phyloP scores from a whole-genome alignment of 208 protist species.

The Balamuthia mandrillaris region DNA sequence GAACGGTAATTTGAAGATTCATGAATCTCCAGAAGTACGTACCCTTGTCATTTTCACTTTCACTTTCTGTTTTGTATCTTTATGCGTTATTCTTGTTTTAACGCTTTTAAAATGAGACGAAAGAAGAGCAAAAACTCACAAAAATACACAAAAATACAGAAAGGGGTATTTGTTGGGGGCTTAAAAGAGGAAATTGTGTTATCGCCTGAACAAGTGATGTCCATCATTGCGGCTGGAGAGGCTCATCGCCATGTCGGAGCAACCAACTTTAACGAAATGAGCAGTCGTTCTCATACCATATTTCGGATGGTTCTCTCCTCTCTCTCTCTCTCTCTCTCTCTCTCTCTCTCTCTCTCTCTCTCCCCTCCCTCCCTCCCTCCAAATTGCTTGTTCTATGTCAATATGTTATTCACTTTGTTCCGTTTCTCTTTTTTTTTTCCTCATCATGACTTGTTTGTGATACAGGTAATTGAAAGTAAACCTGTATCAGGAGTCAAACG shows the following conservation, averaged over 20 bases:
- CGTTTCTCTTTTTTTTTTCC: neutral
- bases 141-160: neutral
- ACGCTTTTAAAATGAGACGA: too few relatives aligned
- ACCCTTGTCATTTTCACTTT: neutral
- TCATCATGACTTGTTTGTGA: neutral
- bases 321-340: too few relatives aligned
- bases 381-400: neutral
- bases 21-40: conserved; percentile 36
- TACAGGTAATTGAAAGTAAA: neutral
- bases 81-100: neutral
- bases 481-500: neutral
- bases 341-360: too few relatives aligned
- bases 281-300: conserved; percentile 93
- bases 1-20: conserved; percentile 25
- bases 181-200: conserved; percentile 44
- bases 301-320: conserved; percentile 90
- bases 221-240: neutral
- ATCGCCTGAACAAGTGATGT: conserved; percentile 27
- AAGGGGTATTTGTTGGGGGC: neutral
- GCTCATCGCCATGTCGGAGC: conserved; percentile 65
- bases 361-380: too few relatives aligned
- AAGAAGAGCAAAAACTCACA: too few relatives aligned
- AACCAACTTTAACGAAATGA: conserved; percentile 93
- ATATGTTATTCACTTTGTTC: too few relatives aligned
- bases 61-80: conserved; percentile 6